These are phyloP conservation scores for Phaeosphaeriaceae sp. DNA, from an alignment of 2,329 filamentous ascomycete genomes.

Conservation along the genomic window DNA sequence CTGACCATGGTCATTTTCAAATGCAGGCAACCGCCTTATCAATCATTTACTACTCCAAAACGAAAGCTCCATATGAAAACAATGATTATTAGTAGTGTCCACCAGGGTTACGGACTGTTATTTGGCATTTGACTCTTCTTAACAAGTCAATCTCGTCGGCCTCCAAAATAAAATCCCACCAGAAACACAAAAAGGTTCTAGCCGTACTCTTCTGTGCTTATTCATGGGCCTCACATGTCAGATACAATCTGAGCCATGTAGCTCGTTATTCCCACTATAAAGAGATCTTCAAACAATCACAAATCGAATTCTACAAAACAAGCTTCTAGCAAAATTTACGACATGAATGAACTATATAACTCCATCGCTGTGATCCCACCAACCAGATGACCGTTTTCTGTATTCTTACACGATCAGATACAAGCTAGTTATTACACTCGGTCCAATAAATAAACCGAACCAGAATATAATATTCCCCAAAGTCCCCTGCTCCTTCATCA, in stretches of 20 bases:
- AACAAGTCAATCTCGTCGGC: too few species aligned
- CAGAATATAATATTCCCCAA: constrained; percentile 79
- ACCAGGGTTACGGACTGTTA: constrained; percentile 64
- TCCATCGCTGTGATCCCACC: constrained; percentile 69
- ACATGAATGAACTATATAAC: constrained; percentile 70
- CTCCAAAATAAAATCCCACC: constrained; percentile 60
- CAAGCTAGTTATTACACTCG: constrained; percentile 65
- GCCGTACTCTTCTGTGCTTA: too few species aligned
- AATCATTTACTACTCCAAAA: too few species aligned
- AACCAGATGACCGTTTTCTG: constrained; percentile 51
- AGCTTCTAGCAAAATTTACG: constrained; percentile 71
- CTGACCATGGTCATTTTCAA: constrained; percentile 52
- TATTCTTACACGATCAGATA: constrained; percentile 55
- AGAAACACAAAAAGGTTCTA: constrained; percentile 49
- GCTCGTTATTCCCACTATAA: constrained; percentile 65
- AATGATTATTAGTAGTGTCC: constrained; percentile 53
- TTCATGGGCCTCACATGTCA: too few species aligned
- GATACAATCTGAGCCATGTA: constrained; percentile 64
- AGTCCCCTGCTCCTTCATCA: constrained; percentile 66
- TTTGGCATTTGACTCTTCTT: constrained; percentile 65
- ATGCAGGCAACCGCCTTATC: constrained; percentile 51
- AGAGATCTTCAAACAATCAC: constrained; percentile 63
- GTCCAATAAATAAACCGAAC: constrained; percentile 78
- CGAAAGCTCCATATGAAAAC: constrained; percentile 28
- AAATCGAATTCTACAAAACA: constrained; percentile 63